Percentiles rank a stretch among this genome's conserved stretches.
Conservation (phyloP, 768 basidiomycete genomes). For the Russula foetens region DNA sequence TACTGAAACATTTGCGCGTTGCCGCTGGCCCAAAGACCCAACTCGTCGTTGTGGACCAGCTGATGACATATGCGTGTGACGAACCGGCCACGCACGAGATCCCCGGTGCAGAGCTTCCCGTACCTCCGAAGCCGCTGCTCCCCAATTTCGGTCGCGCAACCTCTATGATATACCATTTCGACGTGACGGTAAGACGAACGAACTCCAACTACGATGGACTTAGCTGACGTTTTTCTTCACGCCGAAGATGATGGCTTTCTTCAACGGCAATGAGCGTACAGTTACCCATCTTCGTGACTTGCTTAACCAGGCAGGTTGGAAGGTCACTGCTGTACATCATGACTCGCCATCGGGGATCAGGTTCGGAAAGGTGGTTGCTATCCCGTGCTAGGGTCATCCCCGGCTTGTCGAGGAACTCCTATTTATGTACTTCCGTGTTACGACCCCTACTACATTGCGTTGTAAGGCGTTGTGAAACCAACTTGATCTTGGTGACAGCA, state of each 20-base stretch:
- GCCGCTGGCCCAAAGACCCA: too few relatives aligned
- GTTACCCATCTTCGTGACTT: neutral
- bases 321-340: neutral
- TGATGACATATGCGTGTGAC: slow-evolving; percentile 23
- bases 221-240: neutral
- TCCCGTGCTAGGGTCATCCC: neutral
- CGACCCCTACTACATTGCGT: too few relatives aligned
- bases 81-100: too few relatives aligned
- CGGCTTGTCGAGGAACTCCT: neutral
- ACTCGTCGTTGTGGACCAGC: slow-evolving; percentile 25
- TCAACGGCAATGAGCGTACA: slow-evolving; percentile 1
- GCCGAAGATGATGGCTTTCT: neutral
- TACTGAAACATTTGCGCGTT: slow-evolving; percentile 2
- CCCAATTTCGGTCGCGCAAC: too few relatives aligned
- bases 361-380: neutral
- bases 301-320: neutral
- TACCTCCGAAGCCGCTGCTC: too few relatives aligned
- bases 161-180: slow-evolving; percentile 14
- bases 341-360: neutral
- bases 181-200: slow-evolving; percentile 15
- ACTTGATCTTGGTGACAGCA: too few relatives aligned
- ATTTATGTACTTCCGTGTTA: too few relatives aligned
- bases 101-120: too few relatives aligned
- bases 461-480: too few relatives aligned
- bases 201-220: neutral